Evolutionary conservation across 257 asterid species (phyloP), one percentile per base, ranked within the genome.

Genomic region (Fraxinus excelsior): DNA sequence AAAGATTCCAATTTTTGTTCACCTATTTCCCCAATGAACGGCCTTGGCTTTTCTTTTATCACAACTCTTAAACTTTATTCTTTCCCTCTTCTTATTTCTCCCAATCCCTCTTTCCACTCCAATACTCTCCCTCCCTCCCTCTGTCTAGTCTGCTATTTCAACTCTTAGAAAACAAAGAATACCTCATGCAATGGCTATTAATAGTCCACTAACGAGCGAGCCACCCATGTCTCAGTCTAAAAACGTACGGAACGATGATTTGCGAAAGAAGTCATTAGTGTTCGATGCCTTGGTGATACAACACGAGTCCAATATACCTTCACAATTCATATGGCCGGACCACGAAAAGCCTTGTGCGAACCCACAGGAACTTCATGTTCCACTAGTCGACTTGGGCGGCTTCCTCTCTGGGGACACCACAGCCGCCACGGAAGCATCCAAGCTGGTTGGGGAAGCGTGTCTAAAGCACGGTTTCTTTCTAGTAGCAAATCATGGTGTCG

Each of bases 251-350:
- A 23, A 73, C 3, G 72, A 80, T 16, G 72, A 82, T 74, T 44
- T 12, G 1, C 79, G 13, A 0, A 71, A 84, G 2, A 70, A 64
- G 26, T 58, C 88, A 1, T 31, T 88, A 10, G 71, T 83, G 49
- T 94, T 94, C 60, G 96, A 94, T 31, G 89, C 97, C 1, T 78
- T 80, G 0, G 46, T 84, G 3, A 64, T 94, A 1, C 82, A 79
- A n/a, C 83, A 82, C 67, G 84, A 91, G 44, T 34, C 84, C 5
- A 69, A 66, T 74, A 88, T 94, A 70, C 97, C 98, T 2, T 71
- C 86, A 3, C 89, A 94, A 76, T 94, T 92, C 84, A 71, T 94
- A 21, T 94, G 98, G 98, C 98, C 98, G 2, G 97, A 94, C 73
- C 85, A 94, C 56, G 98, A 94, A 78, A 91, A 82, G 75, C 97